Evolutionary conservation across 2,329 filamentous ascomycete species (phyloP).

Genomic region (Ascochyta lentis): DNA sequence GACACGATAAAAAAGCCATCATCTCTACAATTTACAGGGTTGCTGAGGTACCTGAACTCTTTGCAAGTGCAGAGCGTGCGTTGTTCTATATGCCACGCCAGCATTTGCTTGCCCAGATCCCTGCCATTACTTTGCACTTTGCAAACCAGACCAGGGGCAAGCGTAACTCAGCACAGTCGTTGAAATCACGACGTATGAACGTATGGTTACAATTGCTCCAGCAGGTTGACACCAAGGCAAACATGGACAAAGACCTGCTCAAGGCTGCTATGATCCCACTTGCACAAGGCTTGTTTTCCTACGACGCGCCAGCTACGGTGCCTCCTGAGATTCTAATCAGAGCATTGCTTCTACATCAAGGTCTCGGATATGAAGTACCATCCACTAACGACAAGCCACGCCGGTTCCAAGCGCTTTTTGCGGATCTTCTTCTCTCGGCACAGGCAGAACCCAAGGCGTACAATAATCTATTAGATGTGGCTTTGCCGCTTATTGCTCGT

Average conservation of each 20-base stretch:
- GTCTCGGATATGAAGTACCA: not conserved
- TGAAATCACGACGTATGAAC: constrained; percentile 5
- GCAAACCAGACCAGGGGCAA: not conserved
- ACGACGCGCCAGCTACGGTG: not conserved
- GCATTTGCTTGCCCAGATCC: constrained; percentile 13
- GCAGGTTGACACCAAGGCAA: constrained; percentile 17
- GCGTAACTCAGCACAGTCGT: not conserved
- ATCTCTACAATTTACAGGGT: constrained; percentile 1
- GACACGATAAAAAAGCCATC: not conserved
- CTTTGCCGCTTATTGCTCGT: constrained; percentile 19
- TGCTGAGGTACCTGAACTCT: not conserved
- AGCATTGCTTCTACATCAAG: constrained; percentile 7
- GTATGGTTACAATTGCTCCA: constrained; percentile 32
- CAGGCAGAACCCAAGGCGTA: constrained; percentile 19
- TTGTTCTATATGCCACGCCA: constrained; percentile 22
- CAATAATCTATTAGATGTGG: constrained; percentile 22
- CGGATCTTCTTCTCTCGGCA: constrained; percentile 19
- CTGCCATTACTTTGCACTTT: constrained; percentile 17
- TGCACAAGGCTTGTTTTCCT: not conserved
- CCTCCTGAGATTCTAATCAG: not conserved
- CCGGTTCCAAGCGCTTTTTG: constrained; percentile 10
- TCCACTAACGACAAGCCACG: constrained; percentile 1
- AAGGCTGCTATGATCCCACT: not conserved
- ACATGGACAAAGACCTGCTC: not conserved
- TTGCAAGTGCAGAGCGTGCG: constrained; percentile 10